Conservation (phyloP, 257 asterid genomes). For the Nicotiana knightiana region DNA sequence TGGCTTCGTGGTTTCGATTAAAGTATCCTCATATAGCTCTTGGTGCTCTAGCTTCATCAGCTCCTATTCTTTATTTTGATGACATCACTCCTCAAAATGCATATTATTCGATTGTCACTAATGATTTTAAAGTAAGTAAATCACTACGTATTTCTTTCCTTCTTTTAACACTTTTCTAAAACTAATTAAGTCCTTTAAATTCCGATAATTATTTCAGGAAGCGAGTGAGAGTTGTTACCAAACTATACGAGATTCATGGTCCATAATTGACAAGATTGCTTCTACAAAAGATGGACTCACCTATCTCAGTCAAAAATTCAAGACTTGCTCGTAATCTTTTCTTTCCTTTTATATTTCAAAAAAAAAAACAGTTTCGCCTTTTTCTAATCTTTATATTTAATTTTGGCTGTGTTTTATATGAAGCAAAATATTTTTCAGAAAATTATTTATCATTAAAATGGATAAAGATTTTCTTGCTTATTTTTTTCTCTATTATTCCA, state of each 20-base stretch:
- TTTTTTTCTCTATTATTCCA: neutral
- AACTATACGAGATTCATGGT: slow-evolving; percentile 57
- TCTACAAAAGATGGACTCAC: slow-evolving; percentile 45
- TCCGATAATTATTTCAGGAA: slow-evolving; percentile 27
- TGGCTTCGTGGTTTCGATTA: slow-evolving; percentile 79
- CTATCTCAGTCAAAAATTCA: slow-evolving; percentile 38
- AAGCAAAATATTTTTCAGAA: no score
- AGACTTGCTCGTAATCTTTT: slow-evolving; percentile 48
- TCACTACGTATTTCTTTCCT: no score
- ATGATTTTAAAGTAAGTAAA: slow-evolving; percentile 51
- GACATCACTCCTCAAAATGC: slow-evolving; percentile 57
- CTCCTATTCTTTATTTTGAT: slow-evolving; percentile 77
- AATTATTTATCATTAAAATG: no score
- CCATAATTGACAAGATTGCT: slow-evolving; percentile 48
- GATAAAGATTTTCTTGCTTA: no score
- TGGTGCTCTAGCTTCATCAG: slow-evolving; percentile 80
- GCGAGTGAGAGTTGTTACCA: slow-evolving; percentile 41
- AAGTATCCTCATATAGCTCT: slow-evolving; percentile 80
- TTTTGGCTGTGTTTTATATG: no score
- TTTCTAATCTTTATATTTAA: no score
- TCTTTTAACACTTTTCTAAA: neutral
- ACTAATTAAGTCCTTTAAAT: neutral
- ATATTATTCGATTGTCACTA: slow-evolving; percentile 38
- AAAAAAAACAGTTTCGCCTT: no score
- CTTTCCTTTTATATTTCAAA: neutral